Evolutionary conservation across 2,329 filamentous ascomycete species (phyloP), one percentile per base, ranked within the genome.

Genomic region (Setomelanomma holmii): DNA sequence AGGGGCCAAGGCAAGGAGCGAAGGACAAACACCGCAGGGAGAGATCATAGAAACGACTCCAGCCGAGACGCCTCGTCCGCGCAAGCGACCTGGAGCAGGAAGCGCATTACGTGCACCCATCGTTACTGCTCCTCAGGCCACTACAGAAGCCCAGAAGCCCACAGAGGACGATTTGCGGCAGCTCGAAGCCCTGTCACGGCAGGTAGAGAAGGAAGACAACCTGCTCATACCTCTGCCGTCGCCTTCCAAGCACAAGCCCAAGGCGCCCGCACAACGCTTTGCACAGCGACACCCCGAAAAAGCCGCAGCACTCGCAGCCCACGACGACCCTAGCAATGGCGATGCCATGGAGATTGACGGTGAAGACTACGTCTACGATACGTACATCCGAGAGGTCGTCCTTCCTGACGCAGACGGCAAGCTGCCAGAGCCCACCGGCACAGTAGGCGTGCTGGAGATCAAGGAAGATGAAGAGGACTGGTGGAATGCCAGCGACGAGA

Each of bases 291-390:
- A 72, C 33, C 70, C 72, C 14, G 60, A 64, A 7, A 56, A 66
- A 45, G 63, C 64, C 2, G 61, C 67, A 16, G 54, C 51, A 3
- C 58, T 66, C 10, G 55, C 56, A 1, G 49, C 51, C 1, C 53
- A 57, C 19, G 44, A 53, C 5, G 17, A 22, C 11, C 20, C 24
- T 4, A 40, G 36, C 1, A 47, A 67, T 10, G 45, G 47, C 7
- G 61, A 73, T 40, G 64, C 65, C 17, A 74, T 74, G 53, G 74
- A 78, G 33, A 65, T 73, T 8, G 75, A 78, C 19, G 68, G 64
- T 42, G 76, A 78, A 19, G 82, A 84, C 39, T 87, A 84, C 65
- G 82, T 87, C 50, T 86, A 85, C 68, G 85, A 87, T 61, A 85
- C 82, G 8, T 87, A 86, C 66, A 74, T 86, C 36, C 82, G 84